Evolutionary conservation across 1,139 yeast species (phyloP), one percentile per base, ranked within the genome.

Genomic region (Zygoascus hellenicus): DNA sequence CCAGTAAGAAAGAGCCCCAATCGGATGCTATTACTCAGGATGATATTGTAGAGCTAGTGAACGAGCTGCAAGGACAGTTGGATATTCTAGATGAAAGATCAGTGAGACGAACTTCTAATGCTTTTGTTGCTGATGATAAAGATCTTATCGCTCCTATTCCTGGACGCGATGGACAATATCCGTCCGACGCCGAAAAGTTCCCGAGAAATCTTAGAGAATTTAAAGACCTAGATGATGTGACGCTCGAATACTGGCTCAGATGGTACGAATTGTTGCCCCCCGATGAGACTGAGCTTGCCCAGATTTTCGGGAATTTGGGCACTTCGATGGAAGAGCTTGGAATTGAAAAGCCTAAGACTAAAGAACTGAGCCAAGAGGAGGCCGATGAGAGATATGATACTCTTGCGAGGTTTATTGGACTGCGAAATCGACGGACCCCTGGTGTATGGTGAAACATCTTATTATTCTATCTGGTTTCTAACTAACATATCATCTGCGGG

Each of bases 1-100:
- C 33, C 38, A 48, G 17, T 17, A 40, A 22, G 42, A 42, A 19
- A 38, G 42, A n/a, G 19, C 53, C 35, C 5, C 40, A 37, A 13
- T 49, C 46, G n/a, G 58, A 84, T 52, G 81, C 74, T 52, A 84
- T 81, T 34, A 80, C 89, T 11, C 83, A 85, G 56, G 95, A 85
- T 50, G 97, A 90, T 59, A 69, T 90, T 15, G 87, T 85, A 1
- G 88, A 84, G 58, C 67, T 87, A 42, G 97, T 89, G 10, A 89
- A 89, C 5, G 97, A 90, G 63, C 69, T 90, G 50, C 97, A 89
- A 65, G 83, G 85, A 5, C 97, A 90, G 66, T 72, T 90, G 58
- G 94, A 86, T 45, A 51, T 67, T 34, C 54, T 68, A 29, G 71
- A 69, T 43, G 70, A 72, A 51, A 59, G 67, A 32, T 61, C 65